Conservation (phyloP, 2,329 filamentous ascomycete species). For the Tolypocladium pustulatum region DNA sequence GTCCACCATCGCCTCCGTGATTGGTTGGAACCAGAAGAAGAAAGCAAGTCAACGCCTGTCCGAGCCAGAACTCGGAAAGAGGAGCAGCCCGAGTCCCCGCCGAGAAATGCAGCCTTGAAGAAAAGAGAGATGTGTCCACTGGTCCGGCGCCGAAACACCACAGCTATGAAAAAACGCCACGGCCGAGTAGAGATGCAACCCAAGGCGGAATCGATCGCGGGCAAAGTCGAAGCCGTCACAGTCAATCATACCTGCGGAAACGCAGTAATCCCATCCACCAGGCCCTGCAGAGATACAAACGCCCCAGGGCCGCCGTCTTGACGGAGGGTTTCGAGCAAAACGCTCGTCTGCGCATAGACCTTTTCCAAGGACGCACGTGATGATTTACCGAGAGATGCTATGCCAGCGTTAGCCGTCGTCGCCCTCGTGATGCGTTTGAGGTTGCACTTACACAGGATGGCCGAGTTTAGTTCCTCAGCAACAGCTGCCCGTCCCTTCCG, state of each 20-base stretch:
- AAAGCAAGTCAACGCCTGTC: background rate
- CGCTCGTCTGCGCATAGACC: slow-evolving; percentile 76
- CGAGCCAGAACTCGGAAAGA: background rate
- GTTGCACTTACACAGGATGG: slow-evolving; percentile 64
- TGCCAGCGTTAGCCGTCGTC: slow-evolving; percentile 7
- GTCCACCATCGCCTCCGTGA: background rate
- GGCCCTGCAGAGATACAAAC: slow-evolving; percentile 56
- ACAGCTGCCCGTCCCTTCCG: slow-evolving; percentile 63
- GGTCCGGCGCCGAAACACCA: slow-evolving; percentile 1
- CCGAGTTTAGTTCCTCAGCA: slow-evolving; percentile 88
- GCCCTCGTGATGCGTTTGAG: background rate
- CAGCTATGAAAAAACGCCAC: background rate
- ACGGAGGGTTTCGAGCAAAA: slow-evolving; percentile 72
- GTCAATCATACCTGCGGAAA: slow-evolving; percentile 20
- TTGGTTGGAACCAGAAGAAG: background rate
- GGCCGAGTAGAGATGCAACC: background rate
- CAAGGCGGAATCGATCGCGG: no score
- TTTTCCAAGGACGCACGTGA: slow-evolving; percentile 77
- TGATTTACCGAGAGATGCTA: slow-evolving; percentile 84
- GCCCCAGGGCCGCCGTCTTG: slow-evolving; percentile 71
- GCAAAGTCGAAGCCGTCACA: background rate
- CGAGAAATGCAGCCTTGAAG: background rate
- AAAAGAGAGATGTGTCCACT: background rate
- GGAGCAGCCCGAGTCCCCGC: background rate
- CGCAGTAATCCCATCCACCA: slow-evolving; percentile 36